Evolutionary conservation across 1,284 basidiomycete species (phyloP), one percentile per base, ranked within the genome.

Genomic region (Ceratobasidium sp.): DNA sequence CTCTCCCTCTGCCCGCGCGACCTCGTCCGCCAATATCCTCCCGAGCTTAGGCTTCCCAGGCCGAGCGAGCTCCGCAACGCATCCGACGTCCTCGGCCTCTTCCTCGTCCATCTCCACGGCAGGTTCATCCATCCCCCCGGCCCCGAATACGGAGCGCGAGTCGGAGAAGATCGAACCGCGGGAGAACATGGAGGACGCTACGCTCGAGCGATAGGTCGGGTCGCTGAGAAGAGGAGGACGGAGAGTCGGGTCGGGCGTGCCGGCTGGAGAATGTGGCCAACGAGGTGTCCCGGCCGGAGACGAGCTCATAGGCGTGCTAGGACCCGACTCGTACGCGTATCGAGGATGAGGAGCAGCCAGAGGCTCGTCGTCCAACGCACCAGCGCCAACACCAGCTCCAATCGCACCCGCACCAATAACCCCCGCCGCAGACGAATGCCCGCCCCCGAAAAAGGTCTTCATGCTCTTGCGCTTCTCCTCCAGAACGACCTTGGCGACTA

Each of bases 11-110:
- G 89, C 84, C 7, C 77, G 75, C 59, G 86, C 83, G 4, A 91
- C 86, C 79, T 94, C 93, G 70, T 91, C 89, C 14, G 84, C 84
- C 18, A 94, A 79, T 55, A 94, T 87, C 58, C 84, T 82, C 61
- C 88, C 86, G 58, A 94, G 79, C 76, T 87, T 89, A n/a, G 94
- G 93, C 77, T 89, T 88, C 0, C 94, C 94, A 0, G 88, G 86
- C 52, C 88, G 84, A 11, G 90, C 90, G 71, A 88, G 84, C 80
- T 94, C 93, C 9, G 90, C 85, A 47, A 95, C 83, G 18, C 87
- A 78, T 26, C 84, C 84, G 76, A 94, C 84, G 75, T 94, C 93
- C 13, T 83, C 82, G 76, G 89, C 84, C 79, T 96, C 94, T 58
- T 84, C 82, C 49, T 86, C 85, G 75, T 90, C 88, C 71, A 94